Evolutionary conservation across 2,329 filamentous ascomycete species (phyloP), one percentile per base, ranked within the genome.

Genomic region (Chrysoporthe cubensis): DNA sequence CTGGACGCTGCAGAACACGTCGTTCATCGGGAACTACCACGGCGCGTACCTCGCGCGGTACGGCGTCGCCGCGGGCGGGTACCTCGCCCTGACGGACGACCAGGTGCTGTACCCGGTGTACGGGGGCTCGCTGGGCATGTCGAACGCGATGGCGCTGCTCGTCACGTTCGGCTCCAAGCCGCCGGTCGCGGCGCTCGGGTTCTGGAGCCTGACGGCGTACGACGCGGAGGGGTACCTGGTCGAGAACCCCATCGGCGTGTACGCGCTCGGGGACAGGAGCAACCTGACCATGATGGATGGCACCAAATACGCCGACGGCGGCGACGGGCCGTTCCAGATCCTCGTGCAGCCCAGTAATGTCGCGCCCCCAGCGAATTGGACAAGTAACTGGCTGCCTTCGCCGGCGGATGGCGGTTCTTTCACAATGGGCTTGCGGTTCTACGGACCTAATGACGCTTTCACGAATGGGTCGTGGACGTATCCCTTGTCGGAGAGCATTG

Each of bases 171-270:
- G 2, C 1, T 21, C 14, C 6, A 16, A 50, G 9, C 34, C 50
- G 50, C 11, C 21, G 1, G 69, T 42, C 34, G 57, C 8, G 7
- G 43, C 4, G 37, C 64, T 21, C 66, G 68, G 11, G 8, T 77
- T 76, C 66, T 76, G 75, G 75, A 75, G 73, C 67, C 11, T 77
- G 64, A 73, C 73, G 0, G 67, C 71, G 18, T 76, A 78, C 60
- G 68, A 74, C 70, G 52, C 54, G 11, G 61, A 71, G 3, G 66
- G 71, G 34, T 72, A 70, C 21, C 70, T 78, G 3, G 70, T 77
- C 42, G 26, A 64, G 4, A 77, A 77, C 64, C n/a, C 60, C 1
- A 54, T 72, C 37, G 56, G 73, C 42, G 66, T 68, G 4, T 77
- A 75, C 61, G 68, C 71, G 2, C 60, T 77, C 6, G 73, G 74